Base-by-base conservation (phyloP, 139 green algal species). In the Pleodorina starrii region DNA sequence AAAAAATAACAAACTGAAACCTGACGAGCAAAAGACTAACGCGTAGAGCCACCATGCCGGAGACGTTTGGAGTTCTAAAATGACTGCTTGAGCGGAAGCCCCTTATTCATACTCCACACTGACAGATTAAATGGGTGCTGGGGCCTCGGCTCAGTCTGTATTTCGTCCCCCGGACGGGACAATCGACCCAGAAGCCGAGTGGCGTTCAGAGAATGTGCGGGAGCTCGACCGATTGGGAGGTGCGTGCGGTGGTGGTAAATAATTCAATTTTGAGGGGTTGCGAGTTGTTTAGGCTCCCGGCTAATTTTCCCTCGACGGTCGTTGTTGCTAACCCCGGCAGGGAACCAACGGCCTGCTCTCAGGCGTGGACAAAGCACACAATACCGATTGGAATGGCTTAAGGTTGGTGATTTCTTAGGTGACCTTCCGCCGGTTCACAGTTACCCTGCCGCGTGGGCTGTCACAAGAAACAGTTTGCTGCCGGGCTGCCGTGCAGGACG, bases 201-300 rank as follows among this genome's bases (percentile, higher is more conserved):
- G 76, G 76, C 50, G 80, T 25, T 84, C 66, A 32, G 88, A 84
- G 14, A 51, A 38, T 50, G 43, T 63, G 3, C 71, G 32, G 48
- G 89, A 83, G 46, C 72, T 91, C 35, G 82, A 91, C 82, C 40
- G 81, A 60, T 68, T 87, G 5, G 76, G 73, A 76, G 88, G 80
- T 72, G 42, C 19, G 72, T 12, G 54, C 7, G n/a, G n/a, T n/a
- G n/a, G n/a, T n/a, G n/a, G 6, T 66, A 66, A 66, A 4, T 66
- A 66, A 60, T 14, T 21, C 2, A 66, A 4, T 12, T 12, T 66
- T 66, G 54, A 66, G 29, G 54, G 9, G 54, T 66, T 25, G 54
- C 3, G 25, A 12, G 25, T 25, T 66, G 21, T 27, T 66, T 66
- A 25, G 54, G 29, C 19, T 77, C 35, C 27, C 10, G 35, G 32